phyloP scores from a whole-genome alignment of 2,329 filamentous ascomycete genomes.

The Pyrenochaeta sp. region DNA sequence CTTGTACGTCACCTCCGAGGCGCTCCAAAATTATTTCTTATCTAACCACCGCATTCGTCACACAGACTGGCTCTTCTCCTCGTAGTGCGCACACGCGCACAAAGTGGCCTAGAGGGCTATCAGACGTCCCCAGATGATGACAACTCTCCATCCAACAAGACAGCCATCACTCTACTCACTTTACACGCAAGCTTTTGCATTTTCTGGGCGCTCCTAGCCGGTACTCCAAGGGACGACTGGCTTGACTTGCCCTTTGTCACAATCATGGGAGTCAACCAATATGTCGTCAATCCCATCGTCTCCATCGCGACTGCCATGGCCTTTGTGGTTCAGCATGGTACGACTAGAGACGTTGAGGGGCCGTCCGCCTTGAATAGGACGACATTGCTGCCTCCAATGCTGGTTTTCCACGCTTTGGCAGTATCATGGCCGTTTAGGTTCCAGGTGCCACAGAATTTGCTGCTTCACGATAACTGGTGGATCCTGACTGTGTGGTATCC shows the following conservation, averaged over 20 bases:
- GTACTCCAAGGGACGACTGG: constrained; percentile 2
- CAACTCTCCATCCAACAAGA: constrained; percentile 3
- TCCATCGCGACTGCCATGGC: constrained; percentile 2
- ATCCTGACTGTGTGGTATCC: constrained; percentile 4
- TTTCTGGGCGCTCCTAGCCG: constrained; percentile 5
- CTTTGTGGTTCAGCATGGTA: constrained; percentile 1
- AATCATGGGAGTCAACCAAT: constrained; percentile 5
- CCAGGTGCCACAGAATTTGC: constrained; percentile 4
- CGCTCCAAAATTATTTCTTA: neutral
- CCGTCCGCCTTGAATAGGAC: neutral
- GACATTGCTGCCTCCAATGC: constrained; percentile 1
- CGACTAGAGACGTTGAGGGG: neutral
- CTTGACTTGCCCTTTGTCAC: constrained; percentile 2
- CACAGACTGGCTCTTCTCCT: constrained; percentile 2
- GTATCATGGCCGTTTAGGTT: constrained; percentile 5
- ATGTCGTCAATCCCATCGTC: constrained; percentile 3
- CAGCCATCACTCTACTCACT: constrained; percentile 3
- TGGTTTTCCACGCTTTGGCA: constrained; percentile 3
- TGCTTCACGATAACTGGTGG: neutral
- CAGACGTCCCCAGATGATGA: neutral
- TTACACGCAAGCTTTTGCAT: constrained; percentile 6
- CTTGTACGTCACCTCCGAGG: constrained; percentile 2
- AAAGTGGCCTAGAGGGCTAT: neutral
- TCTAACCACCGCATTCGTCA: constrained; percentile 1
- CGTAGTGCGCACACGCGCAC: constrained; percentile 1